A percentile compares a stretch with the other conserved stretches of the same genome.
Conservation (phyloP, 1,139 yeast species). For the Groenewaldozyma sp. region DNA sequence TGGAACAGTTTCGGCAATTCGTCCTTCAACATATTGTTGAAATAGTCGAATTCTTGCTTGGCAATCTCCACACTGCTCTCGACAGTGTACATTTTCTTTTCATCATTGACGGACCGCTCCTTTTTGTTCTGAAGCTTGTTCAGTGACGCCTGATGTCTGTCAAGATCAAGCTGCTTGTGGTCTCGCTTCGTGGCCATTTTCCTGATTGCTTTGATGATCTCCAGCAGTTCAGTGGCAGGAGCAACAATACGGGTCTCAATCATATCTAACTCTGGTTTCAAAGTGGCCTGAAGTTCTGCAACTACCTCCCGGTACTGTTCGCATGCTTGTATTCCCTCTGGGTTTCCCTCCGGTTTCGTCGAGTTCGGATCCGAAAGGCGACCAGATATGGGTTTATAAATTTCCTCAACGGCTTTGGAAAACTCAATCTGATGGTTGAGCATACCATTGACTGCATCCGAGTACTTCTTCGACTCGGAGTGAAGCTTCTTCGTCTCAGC, state of each 20-base stretch:
- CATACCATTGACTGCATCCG: conserved; percentile 88
- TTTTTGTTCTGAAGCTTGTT: conserved; percentile 72
- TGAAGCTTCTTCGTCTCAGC: conserved; percentile 80
- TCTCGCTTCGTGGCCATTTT: conserved; percentile 94
- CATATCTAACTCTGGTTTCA: conserved; percentile 88
- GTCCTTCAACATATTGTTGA: conserved; percentile 83
- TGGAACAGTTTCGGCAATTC: conserved; percentile 82
- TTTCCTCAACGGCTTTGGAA: conserved; percentile 88
- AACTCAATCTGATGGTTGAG: conserved; percentile 87
- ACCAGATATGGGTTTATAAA: conserved; percentile 93
- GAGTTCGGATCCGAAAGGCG: conserved; percentile 83
- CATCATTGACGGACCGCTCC: conserved; percentile 79
- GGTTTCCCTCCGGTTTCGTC: conserved; percentile 81
- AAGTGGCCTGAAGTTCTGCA: conserved; percentile 69
- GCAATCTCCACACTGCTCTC: conserved; percentile 88
- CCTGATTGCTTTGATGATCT: conserved; percentile 70
- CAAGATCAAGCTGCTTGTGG: conserved; percentile 91
- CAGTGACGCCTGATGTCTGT: conserved; percentile 63
- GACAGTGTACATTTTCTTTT: conserved; percentile 77
- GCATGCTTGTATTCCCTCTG: conserved; percentile 91
- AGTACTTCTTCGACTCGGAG: conserved; percentile 83
- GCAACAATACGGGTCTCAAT: conserved; percentile 81
- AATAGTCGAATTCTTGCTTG: conserved; percentile 91
- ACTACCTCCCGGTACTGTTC: conserved; percentile 87
- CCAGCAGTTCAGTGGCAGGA: conserved; percentile 87